Conservation (phyloP, 805 yeast genomes). For the Barnettozyma wickerhamii region DNA sequence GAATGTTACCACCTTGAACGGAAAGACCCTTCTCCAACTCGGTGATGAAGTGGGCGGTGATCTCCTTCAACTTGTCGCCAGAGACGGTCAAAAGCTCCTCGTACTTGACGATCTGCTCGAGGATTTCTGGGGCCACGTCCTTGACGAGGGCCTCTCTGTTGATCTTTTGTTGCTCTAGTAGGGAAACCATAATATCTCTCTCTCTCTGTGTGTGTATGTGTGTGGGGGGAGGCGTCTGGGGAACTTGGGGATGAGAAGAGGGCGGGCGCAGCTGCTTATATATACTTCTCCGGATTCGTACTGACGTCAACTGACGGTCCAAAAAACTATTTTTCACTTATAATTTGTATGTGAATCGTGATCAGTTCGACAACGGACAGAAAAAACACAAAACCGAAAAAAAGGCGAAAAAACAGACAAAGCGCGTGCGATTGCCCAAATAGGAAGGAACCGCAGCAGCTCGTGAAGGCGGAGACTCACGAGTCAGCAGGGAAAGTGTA, state of each 20-base stretch:
- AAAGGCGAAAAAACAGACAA: too few species aligned
- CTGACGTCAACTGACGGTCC: not conserved
- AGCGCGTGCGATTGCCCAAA: too few species aligned
- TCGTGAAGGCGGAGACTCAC: too few species aligned
- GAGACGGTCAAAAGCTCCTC: conserved; percentile 62
- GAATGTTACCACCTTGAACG: conserved; percentile 77
- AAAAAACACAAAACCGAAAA: not conserved
- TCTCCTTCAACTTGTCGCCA: conserved; percentile 52
- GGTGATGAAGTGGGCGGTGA: conserved; percentile 68
- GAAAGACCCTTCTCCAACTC: conserved; percentile 83
- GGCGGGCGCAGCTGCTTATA: not conserved
- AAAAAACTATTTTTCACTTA: too few species aligned
- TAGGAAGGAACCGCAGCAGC: too few species aligned
- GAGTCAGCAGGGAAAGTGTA: too few species aligned
- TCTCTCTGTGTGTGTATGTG: not conserved
- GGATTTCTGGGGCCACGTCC: conserved; percentile 60
- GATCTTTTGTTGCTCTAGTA: conserved; percentile 7
- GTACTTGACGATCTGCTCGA: conserved; percentile 51
- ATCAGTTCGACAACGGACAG: too few species aligned
- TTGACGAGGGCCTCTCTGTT: conserved; percentile 19
- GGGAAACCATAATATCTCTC: conserved; percentile 5
- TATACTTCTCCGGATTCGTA: not conserved
- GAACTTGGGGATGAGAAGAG: not conserved
- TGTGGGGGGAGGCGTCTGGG: not conserved
- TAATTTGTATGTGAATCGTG: too few species aligned